Conservation (phyloP, 2,329 filamentous ascomycete genomes). For the Diatrype stigma region DNA sequence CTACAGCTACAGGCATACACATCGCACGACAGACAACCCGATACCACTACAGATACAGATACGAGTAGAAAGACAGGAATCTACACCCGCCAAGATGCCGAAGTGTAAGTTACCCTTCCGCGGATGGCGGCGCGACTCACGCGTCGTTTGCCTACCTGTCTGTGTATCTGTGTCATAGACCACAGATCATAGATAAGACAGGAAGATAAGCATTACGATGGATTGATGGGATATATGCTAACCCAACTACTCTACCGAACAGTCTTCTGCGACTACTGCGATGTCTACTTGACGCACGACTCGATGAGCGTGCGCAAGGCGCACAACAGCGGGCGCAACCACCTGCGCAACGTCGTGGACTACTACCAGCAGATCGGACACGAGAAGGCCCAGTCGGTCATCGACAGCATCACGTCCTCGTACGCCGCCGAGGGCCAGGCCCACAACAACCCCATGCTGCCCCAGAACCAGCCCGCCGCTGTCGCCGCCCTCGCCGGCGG, state of each 20-base stretch:
- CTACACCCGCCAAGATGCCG: constrained; percentile 61
- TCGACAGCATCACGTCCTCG: constrained; percentile 94
- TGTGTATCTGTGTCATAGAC: constrained; percentile 23
- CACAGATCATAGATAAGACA: too few species aligned
- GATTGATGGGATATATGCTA: background rate
- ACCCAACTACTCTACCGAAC: constrained; percentile 19
- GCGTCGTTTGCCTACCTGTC: constrained; percentile 23
- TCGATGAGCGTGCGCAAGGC: constrained; percentile 99
- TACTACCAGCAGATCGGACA: constrained; percentile 99
- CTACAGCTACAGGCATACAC: background rate
- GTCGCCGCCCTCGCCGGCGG: constrained; percentile 78
- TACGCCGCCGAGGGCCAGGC: constrained; percentile 93
- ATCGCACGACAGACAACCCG: background rate
- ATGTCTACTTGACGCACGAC: constrained; percentile 99
- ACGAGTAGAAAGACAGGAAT: too few species aligned
- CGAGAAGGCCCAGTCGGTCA: constrained; percentile 97
- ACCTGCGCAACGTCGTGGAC: constrained; percentile 93
- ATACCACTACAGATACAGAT: background rate
- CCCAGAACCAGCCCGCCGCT: constrained; percentile 59
- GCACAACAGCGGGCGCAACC: constrained; percentile 94
- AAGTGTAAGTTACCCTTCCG: constrained; percentile 64
- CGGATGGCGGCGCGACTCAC: background rate
- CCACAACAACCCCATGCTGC: constrained; percentile 78
- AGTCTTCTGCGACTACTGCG: constrained; percentile 97
- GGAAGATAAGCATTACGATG: too few species aligned